Percentiles rank a stretch among this genome's conserved stretches.
phyloP scores from a whole-genome alignment of 345 rosid species.

The Populus deltoides region DNA sequence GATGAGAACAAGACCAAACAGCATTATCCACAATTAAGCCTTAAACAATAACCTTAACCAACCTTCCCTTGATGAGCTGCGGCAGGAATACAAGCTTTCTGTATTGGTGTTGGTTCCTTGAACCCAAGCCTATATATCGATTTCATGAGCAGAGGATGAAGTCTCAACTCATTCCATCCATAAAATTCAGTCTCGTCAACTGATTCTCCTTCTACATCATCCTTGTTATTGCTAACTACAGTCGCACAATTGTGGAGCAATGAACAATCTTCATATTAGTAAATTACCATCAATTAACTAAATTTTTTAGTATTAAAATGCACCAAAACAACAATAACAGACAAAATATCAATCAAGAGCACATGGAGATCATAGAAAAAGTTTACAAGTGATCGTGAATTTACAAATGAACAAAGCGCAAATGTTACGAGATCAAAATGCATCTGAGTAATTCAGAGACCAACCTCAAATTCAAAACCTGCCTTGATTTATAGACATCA shows the following conservation, averaged over 20 bases:
- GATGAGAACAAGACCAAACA: constrained; percentile 1
- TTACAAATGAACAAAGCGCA: too few relatives aligned
- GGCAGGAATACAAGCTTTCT: constrained; percentile 80
- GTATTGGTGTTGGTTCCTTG: constrained; percentile 90
- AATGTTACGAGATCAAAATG: neutral
- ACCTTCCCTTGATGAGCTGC: constrained; percentile 98
- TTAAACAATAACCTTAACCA: constrained; percentile 18
- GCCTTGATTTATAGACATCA: too few relatives aligned
- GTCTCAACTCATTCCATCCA: constrained; percentile 83
- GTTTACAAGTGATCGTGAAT: too few relatives aligned
- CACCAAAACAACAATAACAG: neutral
- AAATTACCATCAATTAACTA: neutral
- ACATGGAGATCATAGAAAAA: neutral
- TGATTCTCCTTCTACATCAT: constrained; percentile 39
- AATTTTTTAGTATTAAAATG: neutral
- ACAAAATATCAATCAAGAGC: neutral
- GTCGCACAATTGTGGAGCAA: neutral
- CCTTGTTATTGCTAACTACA: constrained; percentile 36
- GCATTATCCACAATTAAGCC: neutral
- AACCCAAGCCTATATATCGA: constrained; percentile 70
- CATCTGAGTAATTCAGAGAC: neutral
- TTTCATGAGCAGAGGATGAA: constrained; percentile 77
- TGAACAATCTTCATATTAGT: neutral
- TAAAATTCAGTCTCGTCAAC: constrained; percentile 54
- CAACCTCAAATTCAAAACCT: too few relatives aligned